Base-by-base conservation (phyloP, 148 eudicot species). In the Chenopodium suecicum region DNA sequence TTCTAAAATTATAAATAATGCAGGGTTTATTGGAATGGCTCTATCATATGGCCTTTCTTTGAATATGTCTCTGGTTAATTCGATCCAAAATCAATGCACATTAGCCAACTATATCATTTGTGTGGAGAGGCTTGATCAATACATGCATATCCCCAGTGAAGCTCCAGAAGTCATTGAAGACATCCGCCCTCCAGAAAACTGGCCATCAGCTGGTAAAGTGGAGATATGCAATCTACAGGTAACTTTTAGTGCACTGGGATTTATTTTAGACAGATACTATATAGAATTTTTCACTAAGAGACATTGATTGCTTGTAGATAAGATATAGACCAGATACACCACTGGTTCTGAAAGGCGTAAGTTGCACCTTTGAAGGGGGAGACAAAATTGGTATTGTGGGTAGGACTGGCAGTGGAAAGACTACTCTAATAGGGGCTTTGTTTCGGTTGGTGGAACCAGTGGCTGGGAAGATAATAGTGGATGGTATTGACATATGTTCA, bases 11-110 rank as follows among this genome's bases (percentile, higher is more conserved):
- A 46, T 47, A 47, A 48, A 71, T 52, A 19, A 79, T 88, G 88
- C 94, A 95, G 99, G 99, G 79, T 93, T 93, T 77, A 90, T 95
- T 64, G 99, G 99, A 76, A 93, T 95, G 98, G 97, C 98, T 46
- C 78, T 95, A 79, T 95, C 99, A 54, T 95, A 95, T 81, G 99
- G 99, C 76, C 97, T 95, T 65, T 90, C 98, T 10, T 85, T 95
- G 67, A 95, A 94, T 84, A 86, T 85, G 84, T 83, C 94, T 47
- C 78, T 95, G 81, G 98, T 94, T 74, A 73, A 74, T 44, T 92
- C 98, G 13, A 93, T 95, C 70, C 95, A 95, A 88, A 85, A 90
- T 81, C 98, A 95, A 78, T 95, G 99, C 86, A 85, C 84, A 65
- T 72, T 94, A 60, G 93, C 94, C 69, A 95, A 95, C 83, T 86